Evolutionary conservation across 2,329 filamentous ascomycete genomes (phyloP).

Genomic region (Juglanconis sp.): DNA sequence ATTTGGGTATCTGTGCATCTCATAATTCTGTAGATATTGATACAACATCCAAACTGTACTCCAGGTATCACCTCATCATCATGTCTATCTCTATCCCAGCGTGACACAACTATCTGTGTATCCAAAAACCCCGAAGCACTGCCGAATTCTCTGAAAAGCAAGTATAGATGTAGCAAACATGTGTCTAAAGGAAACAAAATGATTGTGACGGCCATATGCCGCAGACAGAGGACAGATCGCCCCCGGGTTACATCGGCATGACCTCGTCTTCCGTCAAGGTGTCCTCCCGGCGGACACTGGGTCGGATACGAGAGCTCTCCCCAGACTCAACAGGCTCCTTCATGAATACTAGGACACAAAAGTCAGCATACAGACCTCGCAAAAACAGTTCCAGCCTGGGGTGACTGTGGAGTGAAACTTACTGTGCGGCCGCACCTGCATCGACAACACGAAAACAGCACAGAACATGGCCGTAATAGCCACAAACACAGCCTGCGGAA

Average conservation of each 20-base stretch:
- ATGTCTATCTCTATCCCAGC: not conserved
- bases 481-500: slow-evolving; percentile 81
- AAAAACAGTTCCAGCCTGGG: not conserved
- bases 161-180: not conserved
- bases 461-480: slow-evolving; percentile 66
- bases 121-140: not conserved
- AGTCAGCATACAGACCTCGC: not conserved
- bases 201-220: no score
- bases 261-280: slow-evolving; percentile 23
- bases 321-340: slow-evolving; percentile 5
- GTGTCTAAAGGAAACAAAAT: not conserved
- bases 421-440: slow-evolving; percentile 73
- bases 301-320: not conserved
- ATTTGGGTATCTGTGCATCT: not conserved
- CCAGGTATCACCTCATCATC: not conserved
- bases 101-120: not conserved
- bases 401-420: slow-evolving; percentile 35
- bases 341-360: slow-evolving; percentile 18
- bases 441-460: slow-evolving; percentile 62
- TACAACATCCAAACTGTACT: not conserved
- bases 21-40: not conserved
- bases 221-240: not conserved
- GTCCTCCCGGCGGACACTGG: slow-evolving; percentile 8
- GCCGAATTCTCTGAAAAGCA: not conserved
- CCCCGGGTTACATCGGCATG: slow-evolving; percentile 8